These are phyloP conservation scores for Leishmania martiniquensis DNA, from an alignment of 208 protist genomes.

Conservation along the genomic window DNA sequence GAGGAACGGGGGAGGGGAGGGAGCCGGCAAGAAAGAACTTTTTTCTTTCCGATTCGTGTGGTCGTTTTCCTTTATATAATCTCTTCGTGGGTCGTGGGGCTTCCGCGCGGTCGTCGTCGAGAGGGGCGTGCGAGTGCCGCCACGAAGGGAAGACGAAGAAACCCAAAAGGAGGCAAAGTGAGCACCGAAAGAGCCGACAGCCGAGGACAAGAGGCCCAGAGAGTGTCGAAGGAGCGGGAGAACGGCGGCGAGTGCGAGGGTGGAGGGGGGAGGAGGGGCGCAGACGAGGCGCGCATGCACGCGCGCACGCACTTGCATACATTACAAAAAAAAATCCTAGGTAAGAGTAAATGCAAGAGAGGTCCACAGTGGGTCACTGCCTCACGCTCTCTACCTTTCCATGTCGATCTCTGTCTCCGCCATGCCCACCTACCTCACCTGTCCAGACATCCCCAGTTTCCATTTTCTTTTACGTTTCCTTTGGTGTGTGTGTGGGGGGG, in stretches of 20 bases:
- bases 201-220: constrained; percentile 2
- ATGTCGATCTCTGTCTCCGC: not conserved
- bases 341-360: not conserved
- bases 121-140: not conserved
- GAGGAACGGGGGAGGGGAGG: constrained; percentile 13
- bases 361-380: not conserved
- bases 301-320: constrained; percentile 1
- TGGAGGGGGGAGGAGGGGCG: not conserved
- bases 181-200: not conserved
- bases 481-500: not conserved
- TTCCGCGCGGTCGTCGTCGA: not conserved
- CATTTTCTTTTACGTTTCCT: too few species aligned
- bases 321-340: not conserved
- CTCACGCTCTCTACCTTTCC: not conserved
- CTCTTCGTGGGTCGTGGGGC: constrained; percentile 15
- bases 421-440: not conserved
- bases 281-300: not conserved
- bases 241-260: not conserved
- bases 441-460: too few species aligned
- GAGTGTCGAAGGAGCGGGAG: not conserved
- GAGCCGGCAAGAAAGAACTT: constrained; percentile 12
- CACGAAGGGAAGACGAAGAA: constrained; percentile 7
- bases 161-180: constrained; percentile 8
- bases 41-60: not conserved
- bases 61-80: constrained; percentile 3